Base-by-base conservation (phyloP, 129 eudicot genomes). In the Flaveria linearis region DNA sequence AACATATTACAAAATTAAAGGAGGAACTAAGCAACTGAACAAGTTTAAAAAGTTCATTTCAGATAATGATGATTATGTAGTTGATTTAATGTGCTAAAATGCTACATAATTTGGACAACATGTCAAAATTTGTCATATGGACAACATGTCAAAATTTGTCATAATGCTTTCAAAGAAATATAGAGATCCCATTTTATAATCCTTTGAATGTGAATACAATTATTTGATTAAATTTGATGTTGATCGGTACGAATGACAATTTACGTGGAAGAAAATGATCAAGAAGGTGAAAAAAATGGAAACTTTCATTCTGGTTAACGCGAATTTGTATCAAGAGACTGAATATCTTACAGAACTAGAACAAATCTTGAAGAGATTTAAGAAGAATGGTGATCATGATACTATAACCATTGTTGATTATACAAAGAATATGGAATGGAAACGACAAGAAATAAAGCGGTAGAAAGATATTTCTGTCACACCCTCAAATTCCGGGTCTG, bases 251-350 rank as follows among this genome's bases (percentile, higher is more conserved):
- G 81, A 83, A n/a, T 91, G 95, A 95, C 90, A 79, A 73, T 84
- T 82, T 72, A 30, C 90, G 0, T 83, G 84, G 87, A 91, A 83
- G 72, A 88, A 91, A 75, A 91, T 88, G 97, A 81, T 82, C 68
- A 20, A 55, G 20, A 91, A 88, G 65, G 84, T 77, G 30, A 91
- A 85, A 83, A 91, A 91, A 77, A 91, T 91, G 97, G 97, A 91
- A 75, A 51, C 63, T 42, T 86, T 88, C 26, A 70, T 91, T 15
- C n/a, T 76, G 49, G 65, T 79, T 43, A 88, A 85, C 60, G 78
- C 87, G 12, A 88, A 71, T 74, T 63, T 91, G 80, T 85, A 88
- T 69, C 92, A 88, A 74, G 97, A 87, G 57, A 89, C 87, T 85
- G 92, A 87, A 57, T 78, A 74, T 5, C 92, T 91, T 63, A 55